A percentile compares a stretch with the other conserved stretches of the same genome.
These are phyloP conservation scores for Tuber microsphaerosporum DNA, from an alignment of 495 filamentous ascomycete genomes.

Conservation along the genomic window DNA sequence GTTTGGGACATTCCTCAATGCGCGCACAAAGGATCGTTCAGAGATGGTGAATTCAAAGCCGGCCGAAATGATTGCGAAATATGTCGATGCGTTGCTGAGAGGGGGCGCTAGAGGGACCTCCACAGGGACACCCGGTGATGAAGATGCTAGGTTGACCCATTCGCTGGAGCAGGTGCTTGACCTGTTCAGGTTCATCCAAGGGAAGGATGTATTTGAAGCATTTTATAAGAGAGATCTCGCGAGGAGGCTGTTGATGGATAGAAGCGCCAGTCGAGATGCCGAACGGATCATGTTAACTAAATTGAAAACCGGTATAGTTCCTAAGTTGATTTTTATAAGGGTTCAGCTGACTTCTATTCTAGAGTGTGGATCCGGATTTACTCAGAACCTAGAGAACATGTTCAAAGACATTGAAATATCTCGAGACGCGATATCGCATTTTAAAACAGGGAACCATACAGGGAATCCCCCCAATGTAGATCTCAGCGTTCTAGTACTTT, in stretches of 20 bases:
- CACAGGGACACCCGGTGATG: constrained; percentile 56
- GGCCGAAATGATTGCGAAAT: constrained; percentile 97
- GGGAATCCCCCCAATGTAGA: constrained; percentile 56
- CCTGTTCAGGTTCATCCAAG: constrained; percentile 92
- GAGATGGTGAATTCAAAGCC: constrained; percentile 82
- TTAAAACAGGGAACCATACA: constrained; percentile 48
- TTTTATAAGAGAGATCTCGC: constrained; percentile 98
- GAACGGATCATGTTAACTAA: constrained; percentile 90
- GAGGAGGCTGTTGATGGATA: constrained; percentile 74
- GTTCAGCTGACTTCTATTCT: constrained; percentile 8
- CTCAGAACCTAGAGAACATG: constrained; percentile 96
- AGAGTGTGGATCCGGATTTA: constrained; percentile 91
- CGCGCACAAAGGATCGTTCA: constrained; percentile 60
- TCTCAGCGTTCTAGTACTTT: constrained; percentile 78
- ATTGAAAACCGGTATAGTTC: constrained; percentile 61
- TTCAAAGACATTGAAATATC: constrained; percentile 95
- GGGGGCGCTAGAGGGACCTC: constrained; percentile 65
- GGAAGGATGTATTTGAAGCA: constrained; percentile 94
- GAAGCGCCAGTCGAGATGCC: constrained; percentile 87
- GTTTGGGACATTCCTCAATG: constrained; percentile 86
- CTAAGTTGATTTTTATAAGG: constrained; percentile 3
- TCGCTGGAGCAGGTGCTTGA: constrained; percentile 88
- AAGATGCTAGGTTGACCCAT: constrained; percentile 79
- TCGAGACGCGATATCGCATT: constrained; percentile 73
- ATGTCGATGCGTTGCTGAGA: constrained; percentile 83